These are phyloP conservation scores for Fusarium citri DNA, from an alignment of 2,329 filamentous ascomycete species.

Conservation along the genomic window DNA sequence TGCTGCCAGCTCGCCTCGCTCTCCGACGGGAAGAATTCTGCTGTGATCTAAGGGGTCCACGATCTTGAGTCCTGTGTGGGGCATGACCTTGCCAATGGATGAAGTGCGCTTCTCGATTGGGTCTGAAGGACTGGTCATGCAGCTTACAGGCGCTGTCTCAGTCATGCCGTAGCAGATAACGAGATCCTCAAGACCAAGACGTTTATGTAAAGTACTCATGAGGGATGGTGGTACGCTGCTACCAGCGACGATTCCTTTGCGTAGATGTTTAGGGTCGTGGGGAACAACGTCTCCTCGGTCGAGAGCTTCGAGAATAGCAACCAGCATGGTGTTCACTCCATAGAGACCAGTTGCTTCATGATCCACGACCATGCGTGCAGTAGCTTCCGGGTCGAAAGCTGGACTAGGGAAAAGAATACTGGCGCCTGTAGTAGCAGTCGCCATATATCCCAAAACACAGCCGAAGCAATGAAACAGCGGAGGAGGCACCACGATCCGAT, in stretches of 20 bases:
- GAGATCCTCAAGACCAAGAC: constrained; percentile 81
- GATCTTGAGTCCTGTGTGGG: constrained; percentile 82
- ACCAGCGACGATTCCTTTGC: constrained; percentile 93
- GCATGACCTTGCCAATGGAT: constrained; percentile 83
- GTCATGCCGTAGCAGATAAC: constrained; percentile 99
- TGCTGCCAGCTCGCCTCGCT: constrained; percentile 83
- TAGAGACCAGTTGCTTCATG: constrained; percentile 75
- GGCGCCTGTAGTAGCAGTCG: constrained; percentile 83
- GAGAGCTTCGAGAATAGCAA: constrained; percentile 84
- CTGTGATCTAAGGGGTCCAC: constrained; percentile 74
- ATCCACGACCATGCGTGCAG: constrained; percentile 68
- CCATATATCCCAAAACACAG: constrained; percentile 93
- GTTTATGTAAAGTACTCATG: constrained; percentile 79
- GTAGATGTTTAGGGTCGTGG: constrained; percentile 58
- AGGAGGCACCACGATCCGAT: constrained; percentile 86
- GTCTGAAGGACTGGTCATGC: constrained; percentile 85
- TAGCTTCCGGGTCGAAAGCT: constrained; percentile 83
- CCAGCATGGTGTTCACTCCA: constrained; percentile 95
- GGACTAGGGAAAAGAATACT: constrained; percentile 87
- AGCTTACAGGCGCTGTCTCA: constrained; percentile 81
- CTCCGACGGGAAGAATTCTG: constrained; percentile 69
- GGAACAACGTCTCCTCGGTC: constrained; percentile 53
- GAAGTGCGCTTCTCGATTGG: constrained; percentile 77
- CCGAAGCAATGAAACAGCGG: constrained; percentile 94
- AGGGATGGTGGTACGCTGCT: constrained; percentile 84